Conservation (phyloP, 768 basidiomycete species). For the Amanita fuliginea region DNA sequence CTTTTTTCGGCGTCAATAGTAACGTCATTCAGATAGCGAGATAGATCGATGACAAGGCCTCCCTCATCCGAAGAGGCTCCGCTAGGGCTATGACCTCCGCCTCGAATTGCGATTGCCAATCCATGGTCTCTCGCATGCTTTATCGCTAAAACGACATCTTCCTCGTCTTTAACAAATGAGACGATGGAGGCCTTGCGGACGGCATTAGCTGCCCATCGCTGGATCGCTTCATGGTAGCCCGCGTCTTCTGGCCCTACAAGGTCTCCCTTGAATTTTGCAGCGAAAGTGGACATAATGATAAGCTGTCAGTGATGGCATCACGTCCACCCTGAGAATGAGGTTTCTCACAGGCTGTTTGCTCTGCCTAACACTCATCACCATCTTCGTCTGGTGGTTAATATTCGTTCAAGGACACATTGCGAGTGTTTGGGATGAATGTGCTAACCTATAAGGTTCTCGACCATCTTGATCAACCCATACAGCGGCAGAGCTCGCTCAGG, state of each 20-base stretch:
- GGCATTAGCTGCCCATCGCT: conserved; percentile 34
- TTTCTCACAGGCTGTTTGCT: no score
- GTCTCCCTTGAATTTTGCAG: conserved; percentile 20
- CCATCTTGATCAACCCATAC: no score
- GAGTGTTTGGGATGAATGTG: no score
- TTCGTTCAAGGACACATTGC: no score
- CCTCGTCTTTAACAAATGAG: conserved; percentile 28
- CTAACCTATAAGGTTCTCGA: no score
- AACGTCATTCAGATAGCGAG: conserved; percentile 26
- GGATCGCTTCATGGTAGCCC: conserved; percentile 26
- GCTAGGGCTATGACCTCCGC: conserved; percentile 35
- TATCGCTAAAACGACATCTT: conserved; percentile 28
- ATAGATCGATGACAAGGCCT: conserved; percentile 40
- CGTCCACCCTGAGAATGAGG: no score
- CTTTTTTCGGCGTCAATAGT: conserved; percentile 26
- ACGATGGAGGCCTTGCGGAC: conserved; percentile 29
- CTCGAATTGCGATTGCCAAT: conserved; percentile 30
- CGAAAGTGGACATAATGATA: conserved; percentile 9
- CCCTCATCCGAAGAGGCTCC: conserved; percentile 33
- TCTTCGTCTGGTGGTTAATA: no score
- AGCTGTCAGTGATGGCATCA: no score
- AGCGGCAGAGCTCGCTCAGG: no score
- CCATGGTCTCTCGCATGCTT: conserved; percentile 22
- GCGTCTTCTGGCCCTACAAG: conserved; percentile 25
- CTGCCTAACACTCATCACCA: no score